Base-by-base conservation (phyloP, 148 eudicot species). In the Linanthus parryae region DNA sequence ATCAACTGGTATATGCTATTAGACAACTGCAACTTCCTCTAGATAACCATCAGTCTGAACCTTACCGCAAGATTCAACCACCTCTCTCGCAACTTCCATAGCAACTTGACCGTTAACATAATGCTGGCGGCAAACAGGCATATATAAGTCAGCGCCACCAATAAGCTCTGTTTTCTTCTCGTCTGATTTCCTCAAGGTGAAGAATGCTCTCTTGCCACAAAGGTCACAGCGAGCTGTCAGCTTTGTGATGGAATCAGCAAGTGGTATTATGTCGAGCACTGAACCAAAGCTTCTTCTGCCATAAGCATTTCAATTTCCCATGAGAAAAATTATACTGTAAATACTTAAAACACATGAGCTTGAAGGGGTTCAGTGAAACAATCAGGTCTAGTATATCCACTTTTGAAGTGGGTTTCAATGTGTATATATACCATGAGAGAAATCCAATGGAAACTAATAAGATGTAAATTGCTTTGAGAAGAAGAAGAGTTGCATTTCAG, bases 81-180 rank as follows among this genome's bases (percentile, higher is more conserved):
- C 73, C 25, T 52, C 51, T 20, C 57, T 40, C 31, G 77, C 56
- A 39, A 68, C 45, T 26, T 73, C 78, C 29, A 54, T 23, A 5
- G 61, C 71, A 5, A 45, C 53, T 20, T 83, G 88, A 2, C 73
- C 81, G 14, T 51, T 79, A 13, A 81, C 82, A 60, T 87, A 92
- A 64, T 92, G 99, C 22, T 76, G 90, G 33, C 96, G 90, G 61
- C 99, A 92, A 22, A 92, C 96, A 14, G 96, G 94, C 94, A 84
- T 87, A 62, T 92, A 92, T 2, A 82, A 36, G 63, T 92, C 91
- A 33, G 77, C 72, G 14, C 96, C 96, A 8, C 94, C 96, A 23
- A 92, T 74, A 38, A 92, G 63, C 68, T 92, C 91, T 0, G 82
- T 87, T 53, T 76, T 46, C 0, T 76, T 71, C 64, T 80, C 88